phyloP scores from a whole-genome alignment of 2,329 filamentous ascomycete species.

The Microcyclosporella mali region DNA sequence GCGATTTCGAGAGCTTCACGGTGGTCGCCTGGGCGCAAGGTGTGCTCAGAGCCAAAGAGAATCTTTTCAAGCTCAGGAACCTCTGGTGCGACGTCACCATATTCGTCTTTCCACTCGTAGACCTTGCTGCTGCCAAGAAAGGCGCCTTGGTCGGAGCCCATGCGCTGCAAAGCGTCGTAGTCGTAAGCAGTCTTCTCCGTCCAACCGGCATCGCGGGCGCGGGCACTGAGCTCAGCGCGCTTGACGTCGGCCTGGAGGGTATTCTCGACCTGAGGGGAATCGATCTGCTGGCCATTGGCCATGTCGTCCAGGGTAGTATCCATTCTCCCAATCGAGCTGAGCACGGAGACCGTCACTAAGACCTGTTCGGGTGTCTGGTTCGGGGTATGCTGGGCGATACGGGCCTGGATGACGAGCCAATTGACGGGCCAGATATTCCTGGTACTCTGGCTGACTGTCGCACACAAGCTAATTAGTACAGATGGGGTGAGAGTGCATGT shows the following conservation, averaged over 20 bases:
- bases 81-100: slow-evolving; percentile 74
- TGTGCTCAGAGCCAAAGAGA: slow-evolving; percentile 59
- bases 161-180: slow-evolving; percentile 23
- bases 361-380: no score
- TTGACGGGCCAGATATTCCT: no score
- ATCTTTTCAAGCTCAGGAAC: slow-evolving; percentile 64
- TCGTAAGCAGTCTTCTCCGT: slow-evolving; percentile 23
- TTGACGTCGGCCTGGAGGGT: background rate
- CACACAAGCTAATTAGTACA: no score
- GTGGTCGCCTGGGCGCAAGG: slow-evolving; percentile 57
- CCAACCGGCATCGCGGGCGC: slow-evolving; percentile 25
- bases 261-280: background rate
- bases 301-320: background rate
- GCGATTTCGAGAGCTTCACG: slow-evolving; percentile 51
- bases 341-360: no score
- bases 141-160: slow-evolving; percentile 30
- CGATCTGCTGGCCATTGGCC: background rate
- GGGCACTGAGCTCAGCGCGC: background rate
- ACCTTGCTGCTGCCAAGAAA: slow-evolving; percentile 53
- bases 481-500: no score
- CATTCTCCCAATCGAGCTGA: no score
- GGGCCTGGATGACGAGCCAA: no score
- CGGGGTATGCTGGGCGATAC: no score
- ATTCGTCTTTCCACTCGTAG: slow-evolving; percentile 82
- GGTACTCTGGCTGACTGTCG: no score